These are phyloP conservation scores for Talaromyces liani DNA, from an alignment of 495 filamentous ascomycete genomes.

Conservation along the genomic window DNA sequence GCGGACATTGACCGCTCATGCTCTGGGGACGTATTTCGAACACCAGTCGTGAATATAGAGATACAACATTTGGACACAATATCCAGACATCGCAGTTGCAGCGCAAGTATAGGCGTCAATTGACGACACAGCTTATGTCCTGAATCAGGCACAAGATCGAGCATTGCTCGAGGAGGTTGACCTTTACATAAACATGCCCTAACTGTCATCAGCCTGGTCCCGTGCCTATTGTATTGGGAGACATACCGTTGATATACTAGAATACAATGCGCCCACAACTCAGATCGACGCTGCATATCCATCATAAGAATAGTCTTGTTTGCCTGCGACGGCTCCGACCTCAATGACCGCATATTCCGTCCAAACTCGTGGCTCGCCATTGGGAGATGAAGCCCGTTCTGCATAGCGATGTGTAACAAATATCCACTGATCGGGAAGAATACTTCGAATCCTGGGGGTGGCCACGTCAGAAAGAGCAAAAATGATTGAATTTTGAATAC, in stretches of 20 bases:
- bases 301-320: background rate
- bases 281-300: constrained; percentile 26
- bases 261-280: constrained; percentile 37
- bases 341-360: constrained; percentile 9
- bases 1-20: constrained; percentile 31
- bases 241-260: constrained; percentile 34
- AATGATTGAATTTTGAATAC: constrained; percentile 42
- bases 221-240: background rate
- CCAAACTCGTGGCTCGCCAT: constrained; percentile 41
- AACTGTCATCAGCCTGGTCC: background rate
- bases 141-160: constrained; percentile 27
- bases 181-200: constrained; percentile 34
- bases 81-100: constrained; percentile 31
- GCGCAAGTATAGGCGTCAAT: constrained; percentile 22
- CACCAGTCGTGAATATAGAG: constrained; percentile 27
- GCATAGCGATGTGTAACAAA: constrained; percentile 40
- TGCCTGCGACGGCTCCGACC: constrained; percentile 23
- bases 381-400: constrained; percentile 40
- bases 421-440: constrained; percentile 34
- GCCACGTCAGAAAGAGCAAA: constrained; percentile 42
- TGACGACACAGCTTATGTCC: constrained; percentile 24
- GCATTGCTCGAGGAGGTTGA: constrained; percentile 25
- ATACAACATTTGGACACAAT: constrained; percentile 27
- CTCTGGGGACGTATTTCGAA: constrained; percentile 29
- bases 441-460: constrained; percentile 40